Base-by-base conservation (phyloP, 108 stramenopile species). In the Skeletonema grethae region DNA sequence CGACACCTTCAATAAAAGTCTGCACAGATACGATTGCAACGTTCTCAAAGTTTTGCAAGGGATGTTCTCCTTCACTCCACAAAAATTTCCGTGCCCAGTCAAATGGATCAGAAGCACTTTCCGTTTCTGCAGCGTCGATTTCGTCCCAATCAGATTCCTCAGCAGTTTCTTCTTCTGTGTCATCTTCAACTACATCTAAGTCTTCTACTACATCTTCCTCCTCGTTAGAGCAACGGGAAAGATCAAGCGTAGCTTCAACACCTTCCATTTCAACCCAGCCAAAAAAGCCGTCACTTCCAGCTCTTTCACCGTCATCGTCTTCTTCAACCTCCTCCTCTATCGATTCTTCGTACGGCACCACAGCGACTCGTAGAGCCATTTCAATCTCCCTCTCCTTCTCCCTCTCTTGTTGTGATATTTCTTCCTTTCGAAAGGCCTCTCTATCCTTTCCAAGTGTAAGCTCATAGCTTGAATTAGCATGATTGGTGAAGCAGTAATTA, bases 81-180 rank as follows among this genome's bases (percentile, higher is more conserved):
- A 90, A 77, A 61, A 91, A 95, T 43, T 69, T 61, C 65, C 67
- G 88, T 25, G 93, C 93, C 93, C 93, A 95, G 8, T 68, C 74
- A 72, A 86, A 87, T n/a, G 72, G 63, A 61, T 90, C 87, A 38
- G 64, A 76, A 0, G 63, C 82, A 20, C 84, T 75, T 57, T 87
- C 84, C 84, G 63, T 73, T 6, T 87, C 84, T 18, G 39, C 65
- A 15, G 78, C 69, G 13, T 57, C 41, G 15, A 41, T 13, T 18
- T 32, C 56, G 35, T 32, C 59, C 41, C 38, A 35, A 24, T 61
- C 48, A 13, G 28, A 22, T 36, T 45, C 55, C n/a, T 69, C 67
- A 22, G 59, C 18, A 50, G 18, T 79, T 67, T 59, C 73, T 13
- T 73, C 66, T 9, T 62, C 71, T 34, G 65, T 67, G 7, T 31